Conservation (phyloP, 2,329 filamentous ascomycete genomes). For the Acrocalymma vagum region DNA sequence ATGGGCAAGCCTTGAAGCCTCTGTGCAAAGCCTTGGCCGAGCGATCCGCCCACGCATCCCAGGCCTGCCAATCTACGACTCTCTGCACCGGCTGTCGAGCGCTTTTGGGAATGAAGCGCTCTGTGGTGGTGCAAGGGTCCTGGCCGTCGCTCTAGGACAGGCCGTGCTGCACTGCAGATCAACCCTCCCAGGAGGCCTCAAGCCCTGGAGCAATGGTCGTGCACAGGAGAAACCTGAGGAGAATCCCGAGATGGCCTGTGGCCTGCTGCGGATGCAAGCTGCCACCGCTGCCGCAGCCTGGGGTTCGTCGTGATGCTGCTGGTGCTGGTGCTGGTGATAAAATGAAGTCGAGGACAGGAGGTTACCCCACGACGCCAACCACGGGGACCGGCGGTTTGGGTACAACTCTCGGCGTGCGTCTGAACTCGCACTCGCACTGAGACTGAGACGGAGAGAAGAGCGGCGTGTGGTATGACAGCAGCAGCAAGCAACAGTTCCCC, state of each 20-base stretch:
- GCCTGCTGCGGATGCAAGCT: constrained; percentile 35
- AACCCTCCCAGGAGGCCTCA: constrained; percentile 35
- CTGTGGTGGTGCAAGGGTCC: constrained; percentile 30
- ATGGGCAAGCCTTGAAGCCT: constrained; percentile 46
- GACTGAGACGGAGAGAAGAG: too few relatives aligned
- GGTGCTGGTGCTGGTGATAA: constrained; percentile 5
- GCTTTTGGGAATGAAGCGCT: constrained; percentile 43
- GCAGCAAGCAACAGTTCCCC: too few relatives aligned
- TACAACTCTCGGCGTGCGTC: too few relatives aligned
- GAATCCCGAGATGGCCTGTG: constrained; percentile 23
- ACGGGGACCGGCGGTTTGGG: too few relatives aligned
- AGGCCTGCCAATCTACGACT: constrained; percentile 47
- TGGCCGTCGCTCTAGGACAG: constrained; percentile 44
- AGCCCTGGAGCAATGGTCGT: too few relatives aligned
- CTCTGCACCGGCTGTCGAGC: constrained; percentile 47
- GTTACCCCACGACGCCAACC: too few relatives aligned
- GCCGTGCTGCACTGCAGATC: constrained; percentile 52
- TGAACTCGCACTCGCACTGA: too few relatives aligned
- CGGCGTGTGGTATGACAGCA: too few relatives aligned
- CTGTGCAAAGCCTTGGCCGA: constrained; percentile 41
- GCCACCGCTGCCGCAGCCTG: constrained; percentile 12
- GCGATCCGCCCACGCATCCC: constrained; percentile 46
- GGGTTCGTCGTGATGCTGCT: constrained; percentile 3
- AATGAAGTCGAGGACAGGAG: too few relatives aligned
- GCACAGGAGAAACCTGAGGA: constrained; percentile 25